Base-by-base conservation (phyloP, 1,284 basidiomycete genomes). In the Filobasidium uniguttulatum region DNA sequence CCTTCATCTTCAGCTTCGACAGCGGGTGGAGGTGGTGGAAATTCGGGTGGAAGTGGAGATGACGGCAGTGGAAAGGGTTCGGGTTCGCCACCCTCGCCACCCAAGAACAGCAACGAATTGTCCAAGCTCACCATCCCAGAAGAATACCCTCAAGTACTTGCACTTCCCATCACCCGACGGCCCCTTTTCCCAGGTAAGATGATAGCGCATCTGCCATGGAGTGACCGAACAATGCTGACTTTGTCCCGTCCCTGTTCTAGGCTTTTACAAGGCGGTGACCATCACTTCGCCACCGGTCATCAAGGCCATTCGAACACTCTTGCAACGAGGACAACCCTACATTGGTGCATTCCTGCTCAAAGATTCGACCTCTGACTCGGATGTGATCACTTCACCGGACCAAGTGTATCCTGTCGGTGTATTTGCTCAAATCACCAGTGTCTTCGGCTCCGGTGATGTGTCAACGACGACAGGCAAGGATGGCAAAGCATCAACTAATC, bases 301-400 rank as follows among this genome's bases (percentile, higher is more conserved):
- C 54, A 81, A 84, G 17, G 90, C 90, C 5, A 88, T 98, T 64
- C 87, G 91, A 71, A 90, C 97, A 63, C 86, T 93, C 76, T 86
- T 96, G 78, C 82, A 85, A 62, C 85, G 89, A 46, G 91, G 93
- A 2, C 93, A 97, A 69, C 91, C 91, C 0, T 98, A 98, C 70
- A 80, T 99, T 54, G 93, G 94, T 52, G 94, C 93, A 22, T 98
- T 98, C 75, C 71, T 98, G 36, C 81, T 97, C 62, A 97, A 96
- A 73, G 90, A 97, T 66, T 86, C 90, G 58, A 81, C 89, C 58
- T 77, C 82, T 51, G 93, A 98, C 68, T 83, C 83, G 60, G 94
- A 98, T 67, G 79, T 93, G 52, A 94, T 97, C 61, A 85, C 84
- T 55, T 83, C 85, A 62, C 69, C 88, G 46, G 78, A 85, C 68